Base-by-base conservation (phyloP, 2,329 filamentous ascomycete species). In the Anisogramma anomala region DNA sequence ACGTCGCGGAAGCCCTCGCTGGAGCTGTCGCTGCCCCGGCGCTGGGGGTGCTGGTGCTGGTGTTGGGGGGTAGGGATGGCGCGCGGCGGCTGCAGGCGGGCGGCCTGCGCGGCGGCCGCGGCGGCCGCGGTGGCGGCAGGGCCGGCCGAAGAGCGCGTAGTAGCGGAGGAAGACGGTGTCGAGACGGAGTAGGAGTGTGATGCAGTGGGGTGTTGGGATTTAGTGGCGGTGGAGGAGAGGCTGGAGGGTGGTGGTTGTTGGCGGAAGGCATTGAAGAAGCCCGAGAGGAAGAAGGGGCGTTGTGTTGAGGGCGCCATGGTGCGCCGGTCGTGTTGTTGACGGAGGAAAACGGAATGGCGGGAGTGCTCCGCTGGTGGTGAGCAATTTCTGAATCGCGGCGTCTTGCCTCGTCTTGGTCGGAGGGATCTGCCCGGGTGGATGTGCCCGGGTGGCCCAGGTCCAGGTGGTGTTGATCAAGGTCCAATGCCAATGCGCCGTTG, bases 1-100 rank as follows among this genome's bases (percentile, higher is more conserved):
- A 78, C 79, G 47, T 87, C 82, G 39, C 81, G 67, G 58, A 87
- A 87, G 2, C 82, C 83, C 53, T 87, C 83, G 39, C 72, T 79
- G 48, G 75, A 82, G 59, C 79, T 84, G 51, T 87, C 82, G 50
- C 80, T 85, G 19, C 82, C 83, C 42, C 83, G 69, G 42, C 81
- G 67, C 11, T 41, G 41, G 68, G 62, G n/a, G 19, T 50, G 39
- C 22, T 55, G 64, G 42, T 81, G 67, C 11, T 41, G 41, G 68
- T 62, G n/a, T 19, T 50, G 39, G 20, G 54, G 64, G 27, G 65
- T 67, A 26, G 67, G 66, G 14, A 70, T 66, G 39, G 44, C 51
- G 31, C 42, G 31, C 7, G 42, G 42, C 13, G 46, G 45, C 1
- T 43, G 33, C 30, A 45, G 15, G 14, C 42, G 36, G 33, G 34